phyloP scores from a whole-genome alignment of 305 asterid genomes.

The Lippia alba region DNA sequence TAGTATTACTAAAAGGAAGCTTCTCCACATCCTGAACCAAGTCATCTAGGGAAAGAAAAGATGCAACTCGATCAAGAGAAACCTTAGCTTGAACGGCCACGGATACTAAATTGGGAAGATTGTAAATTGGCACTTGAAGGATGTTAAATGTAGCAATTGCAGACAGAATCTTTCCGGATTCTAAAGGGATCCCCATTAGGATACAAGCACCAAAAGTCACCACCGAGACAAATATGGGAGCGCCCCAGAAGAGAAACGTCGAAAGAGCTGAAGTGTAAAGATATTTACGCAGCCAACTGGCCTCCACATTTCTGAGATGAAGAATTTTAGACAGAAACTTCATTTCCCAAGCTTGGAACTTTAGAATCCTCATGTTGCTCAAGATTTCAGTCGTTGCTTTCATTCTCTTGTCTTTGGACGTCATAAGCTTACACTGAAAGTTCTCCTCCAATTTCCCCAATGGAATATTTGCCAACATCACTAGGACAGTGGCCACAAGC shows the following conservation, averaged over 20 bases:
- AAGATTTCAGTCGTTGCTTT: conserved; percentile 67
- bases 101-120: conserved; percentile 59
- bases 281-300: conserved; percentile 58
- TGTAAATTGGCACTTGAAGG: conserved; percentile 64
- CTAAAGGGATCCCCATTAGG: conserved; percentile 64
- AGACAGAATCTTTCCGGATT: conserved; percentile 66
- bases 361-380: conserved; percentile 72
- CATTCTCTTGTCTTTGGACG: conserved; percentile 67
- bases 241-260: conserved; percentile 50
- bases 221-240: conserved; percentile 65
- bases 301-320: conserved; percentile 52
- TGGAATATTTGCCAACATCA: conserved; percentile 64
- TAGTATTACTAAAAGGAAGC: conserved; percentile 48
- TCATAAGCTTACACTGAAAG: conserved; percentile 61
- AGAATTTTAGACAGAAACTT: conserved; percentile 56
- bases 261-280: conserved; percentile 47
- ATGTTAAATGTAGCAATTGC: conserved; percentile 71
- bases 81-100: conserved; percentile 67
- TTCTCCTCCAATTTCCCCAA: conserved; percentile 51
- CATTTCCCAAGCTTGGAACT: conserved; percentile 80
- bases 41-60: conserved; percentile 64
- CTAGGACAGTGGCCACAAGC: conserved; percentile 46
- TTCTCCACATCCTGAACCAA: conserved; percentile 50
- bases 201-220: conserved; percentile 60
- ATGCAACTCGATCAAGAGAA: conserved; percentile 67